A percentile compares a stretch with the other conserved stretches of the same genome.
Conservation (phyloP, 495 filamentous ascomycete species). For the Polyplosphaeria fusca region DNA sequence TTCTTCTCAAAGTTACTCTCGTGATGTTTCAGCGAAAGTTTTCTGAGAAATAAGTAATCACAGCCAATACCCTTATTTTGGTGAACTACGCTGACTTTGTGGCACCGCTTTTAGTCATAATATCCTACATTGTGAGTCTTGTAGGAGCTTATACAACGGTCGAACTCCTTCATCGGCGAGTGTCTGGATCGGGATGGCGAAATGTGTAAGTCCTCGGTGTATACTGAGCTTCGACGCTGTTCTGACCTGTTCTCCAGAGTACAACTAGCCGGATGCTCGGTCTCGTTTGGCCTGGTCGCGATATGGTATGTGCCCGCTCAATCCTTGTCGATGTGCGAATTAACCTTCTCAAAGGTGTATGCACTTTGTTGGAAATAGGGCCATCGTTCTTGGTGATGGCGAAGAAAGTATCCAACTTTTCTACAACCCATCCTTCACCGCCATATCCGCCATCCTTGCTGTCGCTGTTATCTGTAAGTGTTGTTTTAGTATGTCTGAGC, state of each 20-base stretch:
- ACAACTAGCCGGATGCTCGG: constrained; percentile 65
- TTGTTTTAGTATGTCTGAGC: too few species aligned
- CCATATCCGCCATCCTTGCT: constrained; percentile 76
- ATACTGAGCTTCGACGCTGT: background rate
- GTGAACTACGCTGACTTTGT: too few species aligned
- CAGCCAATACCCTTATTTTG: too few species aligned
- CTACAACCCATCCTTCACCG: constrained; percentile 70
- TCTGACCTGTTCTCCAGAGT: constrained; percentile 50
- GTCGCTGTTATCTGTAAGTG: constrained; percentile 69
- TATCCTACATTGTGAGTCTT: constrained; percentile 75
- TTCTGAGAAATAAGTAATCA: too few species aligned
- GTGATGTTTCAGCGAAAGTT: too few species aligned
- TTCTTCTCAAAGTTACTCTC: too few species aligned
- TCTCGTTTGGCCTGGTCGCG: constrained; percentile 78
- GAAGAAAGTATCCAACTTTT: constrained; percentile 61
- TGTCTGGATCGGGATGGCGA: constrained; percentile 31
- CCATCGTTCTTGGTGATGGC: constrained; percentile 65
- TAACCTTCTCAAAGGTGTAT: too few species aligned
- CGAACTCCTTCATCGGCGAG: constrained; percentile 72
- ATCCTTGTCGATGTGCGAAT: too few species aligned
- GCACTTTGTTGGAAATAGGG: constrained; percentile 84
- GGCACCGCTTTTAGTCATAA: too few species aligned
- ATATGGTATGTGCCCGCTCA: too few species aligned
- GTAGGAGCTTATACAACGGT: constrained; percentile 74
- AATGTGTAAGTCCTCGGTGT: constrained; percentile 31